phyloP scores from a whole-genome alignment of 1,284 basidiomycete species.

The Ustilago trichophora region DNA sequence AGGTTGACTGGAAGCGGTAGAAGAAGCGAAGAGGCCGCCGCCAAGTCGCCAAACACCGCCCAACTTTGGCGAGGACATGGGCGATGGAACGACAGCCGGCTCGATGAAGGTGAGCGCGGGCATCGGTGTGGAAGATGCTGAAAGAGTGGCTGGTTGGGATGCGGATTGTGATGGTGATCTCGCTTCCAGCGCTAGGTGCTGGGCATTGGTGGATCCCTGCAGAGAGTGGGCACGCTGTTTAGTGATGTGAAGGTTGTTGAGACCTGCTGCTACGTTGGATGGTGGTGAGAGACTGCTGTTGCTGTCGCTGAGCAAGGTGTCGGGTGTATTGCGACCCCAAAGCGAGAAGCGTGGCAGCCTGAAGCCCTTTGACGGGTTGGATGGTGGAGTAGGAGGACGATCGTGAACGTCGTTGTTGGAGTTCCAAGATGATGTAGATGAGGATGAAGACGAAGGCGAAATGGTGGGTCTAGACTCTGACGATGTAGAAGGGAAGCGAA shows the following conservation, averaged over 20 bases:
- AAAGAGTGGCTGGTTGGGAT: background rate
- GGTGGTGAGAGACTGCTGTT: background rate
- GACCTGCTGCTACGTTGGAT: constrained; percentile 1
- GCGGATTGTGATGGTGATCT: background rate
- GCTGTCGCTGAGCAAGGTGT: constrained; percentile 5
- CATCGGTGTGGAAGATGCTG: constrained; percentile 5
- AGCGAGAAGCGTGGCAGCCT: constrained; percentile 33
- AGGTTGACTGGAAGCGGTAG: background rate
- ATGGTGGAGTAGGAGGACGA: constrained; percentile 9
- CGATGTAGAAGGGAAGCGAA: constrained; percentile 9
- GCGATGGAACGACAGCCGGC: background rate
- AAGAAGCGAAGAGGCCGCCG: constrained; percentile 15
- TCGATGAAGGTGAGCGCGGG: constrained; percentile 12
- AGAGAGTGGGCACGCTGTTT: constrained; percentile 3
- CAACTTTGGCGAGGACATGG: constrained; percentile 5
- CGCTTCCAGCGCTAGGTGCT: background rate
- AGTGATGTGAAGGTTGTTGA: constrained; percentile 7
- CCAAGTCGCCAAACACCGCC: constrained; percentile 14
- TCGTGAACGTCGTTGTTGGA: constrained; percentile 3
- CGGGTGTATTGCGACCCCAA: constrained; percentile 21
- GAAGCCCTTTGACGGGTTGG: constrained; percentile 6
- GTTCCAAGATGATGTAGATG: constrained; percentile 9
- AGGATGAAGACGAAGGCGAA: constrained; percentile 21
- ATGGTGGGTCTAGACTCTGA: constrained; percentile 1
- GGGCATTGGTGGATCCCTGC: constrained; percentile 5